Evolutionary conservation across 2,329 filamentous ascomycete genomes (phyloP), one percentile per base, ranked within the genome.

Genomic region (Hypoxylon sp.): DNA sequence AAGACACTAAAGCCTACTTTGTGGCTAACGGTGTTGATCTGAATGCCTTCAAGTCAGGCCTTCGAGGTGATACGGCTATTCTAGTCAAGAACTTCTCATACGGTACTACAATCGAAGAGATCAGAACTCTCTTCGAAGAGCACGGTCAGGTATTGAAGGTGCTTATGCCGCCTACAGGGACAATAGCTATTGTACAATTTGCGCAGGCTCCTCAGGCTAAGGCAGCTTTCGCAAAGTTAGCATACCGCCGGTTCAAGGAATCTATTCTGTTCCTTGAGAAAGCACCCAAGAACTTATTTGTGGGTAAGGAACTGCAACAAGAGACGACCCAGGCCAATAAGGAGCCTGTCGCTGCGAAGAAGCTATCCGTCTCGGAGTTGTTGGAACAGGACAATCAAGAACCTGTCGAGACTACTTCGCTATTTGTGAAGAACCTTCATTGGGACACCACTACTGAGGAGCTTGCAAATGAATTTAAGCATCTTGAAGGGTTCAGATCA

Each of bases 1-100:
- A 97, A 81, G 96, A 98, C 80, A 97, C 94, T 1, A 98, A 98
- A 80, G 86, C 91, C 8, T 99, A 97, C 81, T 97, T 99, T 77
- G 85, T 87, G 58, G 87, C 91, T 48, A 93, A 98, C 72, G 95
- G 95, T 37, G 92, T 98, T 21, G 93, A 98, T 79, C 85, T 99
- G 51, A 91, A 98, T 71, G 92, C 94, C 10, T 98, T 99, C 83
- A 96, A 95, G 80, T 90, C 88, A 61, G 89, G 90, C 68, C 89
- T 93, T 78, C 91, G 94, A 76, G 95, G 95, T 67, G 94, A 98
- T 78, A 92, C 89, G 19, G 89, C 92, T 46, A 94, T 99, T 53
- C 82, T 99, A 57, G 92, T 98, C 51, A 99, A 99, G 83, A 98
- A 98, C 79, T 94, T 99, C 74, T 90, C 94, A 0, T 94, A 92